A percentile compares a stretch with the other conserved stretches of the same genome.
Conservation (phyloP, 495 filamentous ascomycete genomes). For the Xylaria flabelliformis region DNA sequence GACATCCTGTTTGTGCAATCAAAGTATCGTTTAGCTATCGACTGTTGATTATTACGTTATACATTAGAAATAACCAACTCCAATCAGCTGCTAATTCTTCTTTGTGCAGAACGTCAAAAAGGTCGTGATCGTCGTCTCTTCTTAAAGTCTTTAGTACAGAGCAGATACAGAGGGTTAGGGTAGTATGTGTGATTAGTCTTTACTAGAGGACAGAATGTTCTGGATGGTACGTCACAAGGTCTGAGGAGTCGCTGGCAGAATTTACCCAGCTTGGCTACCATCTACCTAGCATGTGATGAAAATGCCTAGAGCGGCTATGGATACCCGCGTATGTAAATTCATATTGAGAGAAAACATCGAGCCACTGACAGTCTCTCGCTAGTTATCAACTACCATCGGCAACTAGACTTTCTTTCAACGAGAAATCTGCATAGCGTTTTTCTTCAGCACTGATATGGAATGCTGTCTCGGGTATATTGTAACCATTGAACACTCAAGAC, state of each 20-base stretch:
- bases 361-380: not conserved
- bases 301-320: not conserved
- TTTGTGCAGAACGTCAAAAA: not conserved
- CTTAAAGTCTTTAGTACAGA: not conserved
- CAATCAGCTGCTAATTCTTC: constrained; percentile 3
- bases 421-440: no score
- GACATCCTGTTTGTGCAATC: not conserved
- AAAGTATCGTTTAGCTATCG: not conserved
- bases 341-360: not conserved
- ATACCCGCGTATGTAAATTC: not conserved
- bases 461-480: not conserved
- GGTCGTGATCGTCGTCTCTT: not conserved
- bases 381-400: not conserved
- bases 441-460: not conserved
- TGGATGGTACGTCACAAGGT: not conserved
- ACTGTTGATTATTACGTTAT: not conserved
- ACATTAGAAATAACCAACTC: not conserved
- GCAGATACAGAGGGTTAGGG: not conserved
- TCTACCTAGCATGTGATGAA: not conserved
- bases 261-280: constrained; percentile 21
- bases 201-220: not conserved
- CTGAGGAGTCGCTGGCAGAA: not conserved
- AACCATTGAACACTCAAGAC: not conserved
- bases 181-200: constrained; percentile 4
- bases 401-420: not conserved